Conservation (phyloP, 371 early-diverging fungal species). For the Choanephora cucurbitarum region DNA sequence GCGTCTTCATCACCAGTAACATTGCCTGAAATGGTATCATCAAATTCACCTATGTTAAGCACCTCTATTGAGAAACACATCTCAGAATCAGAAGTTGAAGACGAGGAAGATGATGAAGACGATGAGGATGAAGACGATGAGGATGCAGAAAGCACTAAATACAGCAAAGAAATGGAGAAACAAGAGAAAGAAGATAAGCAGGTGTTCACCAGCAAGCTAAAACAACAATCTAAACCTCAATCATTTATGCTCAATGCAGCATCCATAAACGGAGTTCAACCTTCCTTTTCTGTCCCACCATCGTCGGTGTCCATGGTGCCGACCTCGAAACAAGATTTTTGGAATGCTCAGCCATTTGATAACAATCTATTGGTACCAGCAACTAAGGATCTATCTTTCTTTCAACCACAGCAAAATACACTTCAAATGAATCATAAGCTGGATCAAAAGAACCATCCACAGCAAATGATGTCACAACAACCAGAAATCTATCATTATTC, state of each 20-base stretch:
- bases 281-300: conserved; percentile 13
- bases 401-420: not conserved
- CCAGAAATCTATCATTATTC: not conserved
- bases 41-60: too few species aligned
- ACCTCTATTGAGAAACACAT: not conserved
- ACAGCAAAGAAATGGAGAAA: not conserved
- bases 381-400: not conserved
- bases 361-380: not conserved
- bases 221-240: not conserved
- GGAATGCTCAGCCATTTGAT: conserved; percentile 2
- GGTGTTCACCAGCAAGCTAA: not conserved
- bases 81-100: not conserved
- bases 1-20: not conserved
- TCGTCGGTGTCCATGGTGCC: conserved; percentile 17
- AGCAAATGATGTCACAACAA: not conserved
- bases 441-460: too few species aligned
- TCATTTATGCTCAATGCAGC: not conserved
- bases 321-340: conserved; percentile 8
- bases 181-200: not conserved
- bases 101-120: not conserved
- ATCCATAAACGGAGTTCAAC: not conserved
- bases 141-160: conserved; percentile 6
- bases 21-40: not conserved
- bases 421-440: not conserved
- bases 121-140: conserved; percentile 5